Evolutionary conservation across 257 asterid species (phyloP).

Genomic region (Oldenlandia corymbosa): DNA sequence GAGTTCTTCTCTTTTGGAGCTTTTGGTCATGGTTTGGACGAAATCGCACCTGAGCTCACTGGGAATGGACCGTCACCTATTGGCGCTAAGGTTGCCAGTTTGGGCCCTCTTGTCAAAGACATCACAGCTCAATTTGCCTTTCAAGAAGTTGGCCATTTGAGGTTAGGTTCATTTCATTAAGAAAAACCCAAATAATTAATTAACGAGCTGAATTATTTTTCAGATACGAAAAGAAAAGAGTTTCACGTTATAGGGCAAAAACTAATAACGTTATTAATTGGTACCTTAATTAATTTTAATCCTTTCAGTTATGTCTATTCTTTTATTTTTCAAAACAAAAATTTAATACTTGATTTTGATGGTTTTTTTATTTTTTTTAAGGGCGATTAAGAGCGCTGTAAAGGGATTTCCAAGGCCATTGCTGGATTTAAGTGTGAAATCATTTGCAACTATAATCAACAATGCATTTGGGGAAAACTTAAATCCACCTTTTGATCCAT

Average conservation of each 20-base stretch:
- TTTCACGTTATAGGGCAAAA: too few species aligned
- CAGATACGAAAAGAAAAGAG: too few species aligned
- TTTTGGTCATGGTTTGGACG: constrained; percentile 58
- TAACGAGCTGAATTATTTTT: too few species aligned
- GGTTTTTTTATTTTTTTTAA: constrained; percentile 1
- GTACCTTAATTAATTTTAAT: too few species aligned
- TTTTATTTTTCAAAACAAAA: too few species aligned
- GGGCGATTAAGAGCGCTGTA: constrained; percentile 67
- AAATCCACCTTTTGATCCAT: constrained; percentile 73
- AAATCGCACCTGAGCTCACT: constrained; percentile 42
- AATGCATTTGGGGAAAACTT: constrained; percentile 44
- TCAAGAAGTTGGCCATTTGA: constrained; percentile 86
- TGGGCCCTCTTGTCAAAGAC: constrained; percentile 45
- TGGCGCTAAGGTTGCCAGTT: constrained; percentile 42
- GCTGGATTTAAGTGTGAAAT: constrained; percentile 42
- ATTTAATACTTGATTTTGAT: background rate
- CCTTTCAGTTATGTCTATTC: too few species aligned
- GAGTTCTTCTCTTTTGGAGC: constrained; percentile 75
- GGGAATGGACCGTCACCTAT: constrained; percentile 62
- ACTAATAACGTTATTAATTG: too few species aligned
- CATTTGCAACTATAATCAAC: constrained; percentile 60
- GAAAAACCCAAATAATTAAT: too few species aligned
- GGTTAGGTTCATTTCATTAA: too few species aligned
- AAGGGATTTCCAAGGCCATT: constrained; percentile 74
- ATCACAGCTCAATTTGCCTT: constrained; percentile 65